Evolutionary conservation across 2,329 filamentous ascomycete species (phyloP), one percentile per base, ranked within the genome.

Genomic region (Sclerotinia minor): DNA sequence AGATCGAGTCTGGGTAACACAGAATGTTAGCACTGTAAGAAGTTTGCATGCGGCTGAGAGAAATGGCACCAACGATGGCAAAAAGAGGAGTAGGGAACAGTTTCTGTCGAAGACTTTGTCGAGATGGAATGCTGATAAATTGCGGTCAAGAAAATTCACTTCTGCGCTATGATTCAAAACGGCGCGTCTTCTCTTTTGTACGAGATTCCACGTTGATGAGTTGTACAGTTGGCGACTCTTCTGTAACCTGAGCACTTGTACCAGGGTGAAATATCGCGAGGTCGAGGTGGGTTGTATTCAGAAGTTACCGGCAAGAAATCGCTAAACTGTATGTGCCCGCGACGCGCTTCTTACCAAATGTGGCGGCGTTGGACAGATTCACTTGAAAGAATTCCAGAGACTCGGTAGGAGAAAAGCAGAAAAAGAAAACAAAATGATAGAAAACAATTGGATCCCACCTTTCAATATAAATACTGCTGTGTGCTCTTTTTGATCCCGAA

Each of bases 141-240:
- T 49, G 64, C 55, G 54, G 64, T 61, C 26, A 58, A 52, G 55
- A 24, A 41, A 44, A 60, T 15, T 21, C n/a, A 49, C 54, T 8
- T 41, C 35, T 60, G 53, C 64, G 64, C 54, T 45, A 61, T 53
- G 47, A 19, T 63, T 63, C 45, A 26, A 67, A 67, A 67, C 47
- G 55, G 65, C 65, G 68, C 65, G 59, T 67, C 57, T 64, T 67
- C 44, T 35, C 24, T 52, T 65, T 59, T 65, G 52, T 67, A 67
- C 64, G 54, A 69, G 60, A 68, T 60, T 67, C 71, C 72, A 73
- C 72, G 73, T 73, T 74, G 72, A 44, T 66, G 66, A 65, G 71
- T 72, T 67, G 72, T 69, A 73, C 69, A 65, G 47, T 67, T 63
- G 65, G 35, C 26, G 57, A 67, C 35, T 67, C 35, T 52, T 47